Evolutionary conservation across 164 flowering plant species (phyloP).

Genomic region (Pachysandra terminalis): DNA sequence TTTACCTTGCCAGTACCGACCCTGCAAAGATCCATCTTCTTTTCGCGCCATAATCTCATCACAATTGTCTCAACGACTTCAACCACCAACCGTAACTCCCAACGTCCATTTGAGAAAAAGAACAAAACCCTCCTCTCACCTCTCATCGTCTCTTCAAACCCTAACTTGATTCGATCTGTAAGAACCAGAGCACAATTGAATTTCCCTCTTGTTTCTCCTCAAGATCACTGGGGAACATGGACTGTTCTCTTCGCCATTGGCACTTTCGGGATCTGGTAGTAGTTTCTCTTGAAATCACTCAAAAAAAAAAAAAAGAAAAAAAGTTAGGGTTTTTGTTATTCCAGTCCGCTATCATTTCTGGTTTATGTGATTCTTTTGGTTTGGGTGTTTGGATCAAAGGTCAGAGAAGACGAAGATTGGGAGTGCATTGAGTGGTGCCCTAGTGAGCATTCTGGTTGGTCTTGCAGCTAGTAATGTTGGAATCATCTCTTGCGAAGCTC

Average conservation of each 20-base stretch:
- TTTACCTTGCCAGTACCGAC: conserved; percentile 8
- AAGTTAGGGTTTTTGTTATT: too few species aligned
- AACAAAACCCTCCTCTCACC: conserved; percentile 11
- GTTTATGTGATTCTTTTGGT: neutral
- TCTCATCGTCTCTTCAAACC: neutral
- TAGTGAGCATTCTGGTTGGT: conserved; percentile 73
- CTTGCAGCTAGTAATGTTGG: conserved; percentile 87
- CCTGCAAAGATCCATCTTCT: conserved; percentile 4
- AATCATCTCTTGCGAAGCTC: conserved; percentile 55
- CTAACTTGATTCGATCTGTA: conserved; percentile 19
- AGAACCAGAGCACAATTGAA: conserved; percentile 36
- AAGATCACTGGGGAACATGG: conserved; percentile 93
- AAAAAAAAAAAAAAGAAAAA: too few species aligned
- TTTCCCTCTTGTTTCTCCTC: conserved; percentile 67
- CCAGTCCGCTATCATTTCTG: too few species aligned
- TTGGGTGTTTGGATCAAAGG: conserved; percentile 34
- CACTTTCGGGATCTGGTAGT: conserved; percentile 84
- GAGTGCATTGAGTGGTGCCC: conserved; percentile 63
- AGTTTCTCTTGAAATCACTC: neutral
- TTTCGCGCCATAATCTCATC: conserved; percentile 18
- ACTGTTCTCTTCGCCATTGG: conserved; percentile 75
- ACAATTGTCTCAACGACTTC: neutral
- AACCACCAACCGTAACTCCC: neutral
- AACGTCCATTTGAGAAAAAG: neutral
- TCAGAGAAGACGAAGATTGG: conserved; percentile 86